Percentiles rank a stretch among this genome's conserved stretches.
Evolutionary conservation across 257 asterid species (phyloP).

Genomic region (Osmanthus fragrans): DNA sequence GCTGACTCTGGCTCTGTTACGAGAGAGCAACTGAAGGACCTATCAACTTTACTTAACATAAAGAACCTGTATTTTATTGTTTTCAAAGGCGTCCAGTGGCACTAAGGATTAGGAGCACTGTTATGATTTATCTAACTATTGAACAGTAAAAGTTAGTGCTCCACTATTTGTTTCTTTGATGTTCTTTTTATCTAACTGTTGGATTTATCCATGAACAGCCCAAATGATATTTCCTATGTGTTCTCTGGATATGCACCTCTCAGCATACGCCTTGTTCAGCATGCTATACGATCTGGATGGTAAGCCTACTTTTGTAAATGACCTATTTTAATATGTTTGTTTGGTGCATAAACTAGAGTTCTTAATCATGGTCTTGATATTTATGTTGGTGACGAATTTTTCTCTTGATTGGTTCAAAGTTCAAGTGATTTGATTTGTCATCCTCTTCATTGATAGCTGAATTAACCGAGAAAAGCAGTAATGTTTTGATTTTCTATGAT

Average conservation of each 20-base stretch:
- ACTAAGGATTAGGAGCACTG: background rate
- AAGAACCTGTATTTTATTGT: background rate
- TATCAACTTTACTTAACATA: background rate
- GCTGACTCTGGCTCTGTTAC: constrained; percentile 1
- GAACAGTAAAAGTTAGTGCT: constrained; percentile 10
- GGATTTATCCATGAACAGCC: constrained; percentile 46
- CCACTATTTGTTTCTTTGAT: background rate
- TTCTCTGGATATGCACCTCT: constrained; percentile 99
- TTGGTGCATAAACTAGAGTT: background rate
- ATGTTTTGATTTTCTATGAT: background rate
- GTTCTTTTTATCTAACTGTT: constrained; percentile 19
- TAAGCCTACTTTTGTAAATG: constrained; percentile 41
- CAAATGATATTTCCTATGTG: constrained; percentile 87
- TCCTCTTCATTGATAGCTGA: background rate
- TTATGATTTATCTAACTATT: background rate
- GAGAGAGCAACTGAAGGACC: background rate
- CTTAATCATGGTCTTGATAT: background rate
- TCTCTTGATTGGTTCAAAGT: constrained; percentile 10
- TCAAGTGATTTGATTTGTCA: background rate
- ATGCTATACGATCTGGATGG: constrained; percentile 96
- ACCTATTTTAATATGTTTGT: background rate
- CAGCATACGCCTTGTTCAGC: constrained; percentile 92
- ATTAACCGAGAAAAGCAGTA: background rate
- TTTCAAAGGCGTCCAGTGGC: constrained; percentile 10
- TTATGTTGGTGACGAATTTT: constrained; percentile 4